These are phyloP conservation scores for Peziza echinospora DNA, from an alignment of 495 filamentous ascomycete genomes.

Conservation along the genomic window DNA sequence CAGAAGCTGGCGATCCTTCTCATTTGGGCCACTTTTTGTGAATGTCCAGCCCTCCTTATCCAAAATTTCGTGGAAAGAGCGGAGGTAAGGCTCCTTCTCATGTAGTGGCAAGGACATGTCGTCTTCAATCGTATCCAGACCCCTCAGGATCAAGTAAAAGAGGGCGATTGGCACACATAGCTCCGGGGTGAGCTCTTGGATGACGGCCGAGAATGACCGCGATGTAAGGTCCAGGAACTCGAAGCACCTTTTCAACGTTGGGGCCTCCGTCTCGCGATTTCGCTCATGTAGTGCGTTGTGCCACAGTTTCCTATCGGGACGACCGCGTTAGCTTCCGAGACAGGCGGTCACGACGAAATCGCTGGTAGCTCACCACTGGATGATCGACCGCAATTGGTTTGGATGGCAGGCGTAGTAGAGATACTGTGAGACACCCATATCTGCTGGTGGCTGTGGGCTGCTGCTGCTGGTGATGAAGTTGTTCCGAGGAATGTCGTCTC, in stretches of 20 bases:
- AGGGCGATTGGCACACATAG: slow-evolving; percentile 69
- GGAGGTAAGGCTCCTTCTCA: slow-evolving; percentile 68
- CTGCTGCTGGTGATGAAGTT: too few relatives aligned
- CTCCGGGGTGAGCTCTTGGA: slow-evolving; percentile 85
- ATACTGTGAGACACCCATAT: slow-evolving; percentile 28
- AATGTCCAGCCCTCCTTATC: slow-evolving; percentile 80
- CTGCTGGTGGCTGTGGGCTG: too few relatives aligned
- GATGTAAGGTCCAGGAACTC: slow-evolving; percentile 69
- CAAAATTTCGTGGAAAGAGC: slow-evolving; percentile 55
- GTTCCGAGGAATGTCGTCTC: too few relatives aligned
- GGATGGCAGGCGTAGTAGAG: slow-evolving; percentile 63
- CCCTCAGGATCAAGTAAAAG: slow-evolving; percentile 86
- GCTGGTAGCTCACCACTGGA: slow-evolving; percentile 55
- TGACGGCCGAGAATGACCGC: slow-evolving; percentile 81
- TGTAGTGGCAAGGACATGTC: slow-evolving; percentile 75
- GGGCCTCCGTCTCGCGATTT: slow-evolving; percentile 47
- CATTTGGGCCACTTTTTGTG: slow-evolving; percentile 61
- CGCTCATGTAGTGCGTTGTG: slow-evolving; percentile 82
- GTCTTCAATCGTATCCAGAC: slow-evolving; percentile 91
- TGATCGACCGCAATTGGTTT: slow-evolving; percentile 54
- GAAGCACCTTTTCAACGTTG: slow-evolving; percentile 59
- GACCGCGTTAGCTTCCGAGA: background rate
- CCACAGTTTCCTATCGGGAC: slow-evolving; percentile 70
- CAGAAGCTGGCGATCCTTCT: slow-evolving; percentile 82
- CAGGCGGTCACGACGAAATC: background rate